A percentile compares a stretch with the other conserved stretches of the same genome.
Evolutionary conservation across 345 rosid genomes (phyloP).

Genomic region (Erysimum cheiranthoides): DNA sequence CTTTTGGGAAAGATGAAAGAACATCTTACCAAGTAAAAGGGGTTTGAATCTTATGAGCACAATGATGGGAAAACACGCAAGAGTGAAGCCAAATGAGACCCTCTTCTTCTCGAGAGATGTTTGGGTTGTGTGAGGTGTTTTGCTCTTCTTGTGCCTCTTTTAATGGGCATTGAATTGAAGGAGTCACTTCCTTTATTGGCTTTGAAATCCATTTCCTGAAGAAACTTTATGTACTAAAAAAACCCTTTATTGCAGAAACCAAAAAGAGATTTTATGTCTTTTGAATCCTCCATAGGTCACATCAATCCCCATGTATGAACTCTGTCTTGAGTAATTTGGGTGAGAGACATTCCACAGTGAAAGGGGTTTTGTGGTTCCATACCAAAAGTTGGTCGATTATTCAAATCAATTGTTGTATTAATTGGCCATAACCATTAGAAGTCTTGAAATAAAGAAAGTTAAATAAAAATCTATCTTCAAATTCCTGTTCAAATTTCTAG

Average conservation of each 20-base stretch:
- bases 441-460: too few species aligned
- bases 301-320: neutral
- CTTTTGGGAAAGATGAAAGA: slow-evolving; percentile 41
- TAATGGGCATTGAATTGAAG: slow-evolving; percentile 38
- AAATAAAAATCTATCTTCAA: too few species aligned
- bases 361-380: neutral
- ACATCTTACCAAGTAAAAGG: slow-evolving; percentile 37
- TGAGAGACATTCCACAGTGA: neutral
- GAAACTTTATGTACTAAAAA: slow-evolving; percentile 26
- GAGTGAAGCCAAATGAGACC: slow-evolving; percentile 23
- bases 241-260: slow-evolving; percentile 18
- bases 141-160: slow-evolving; percentile 42
- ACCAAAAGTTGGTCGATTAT: too few species aligned
- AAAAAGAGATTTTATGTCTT: neutral
- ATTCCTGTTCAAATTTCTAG: too few species aligned
- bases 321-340: neutral
- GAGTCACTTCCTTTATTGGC: slow-evolving; percentile 29
- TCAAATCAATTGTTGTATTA: too few species aligned
- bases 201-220: slow-evolving; percentile 23
- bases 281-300: too few species aligned
- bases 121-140: slow-evolving; percentile 19
- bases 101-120: slow-evolving; percentile 15
- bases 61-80: slow-evolving; percentile 27
- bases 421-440: too few species aligned
- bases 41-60: slow-evolving; percentile 29